These are phyloP conservation scores for Wallemia hederae DNA, from an alignment of 1,284 basidiomycete genomes.

Conservation along the genomic window DNA sequence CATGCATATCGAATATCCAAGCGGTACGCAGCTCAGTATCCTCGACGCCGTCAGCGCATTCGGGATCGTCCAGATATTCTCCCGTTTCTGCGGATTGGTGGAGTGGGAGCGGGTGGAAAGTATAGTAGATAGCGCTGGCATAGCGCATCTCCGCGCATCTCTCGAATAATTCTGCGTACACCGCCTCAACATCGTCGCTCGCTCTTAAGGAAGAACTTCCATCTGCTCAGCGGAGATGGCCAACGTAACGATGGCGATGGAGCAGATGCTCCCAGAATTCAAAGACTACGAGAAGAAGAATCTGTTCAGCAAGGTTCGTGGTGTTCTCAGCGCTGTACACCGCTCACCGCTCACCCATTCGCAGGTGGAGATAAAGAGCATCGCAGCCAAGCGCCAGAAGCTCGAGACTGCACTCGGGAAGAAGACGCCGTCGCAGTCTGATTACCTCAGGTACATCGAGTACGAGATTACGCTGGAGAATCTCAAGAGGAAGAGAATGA, in stretches of 20 bases:
- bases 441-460: neutral
- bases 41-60: conserved; percentile 68
- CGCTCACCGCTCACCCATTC: neutral
- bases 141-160: neutral
- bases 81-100: conserved; percentile 18
- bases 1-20: conserved; percentile 74
- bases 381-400: neutral
- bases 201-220: neutral
- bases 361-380: neutral
- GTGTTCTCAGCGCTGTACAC: neutral
- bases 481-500: neutral
- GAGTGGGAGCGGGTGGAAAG: neutral
- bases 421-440: neutral
- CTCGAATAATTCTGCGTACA: neutral
- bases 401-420: neutral
- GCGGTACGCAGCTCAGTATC: conserved; percentile 57
- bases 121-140: neutral
- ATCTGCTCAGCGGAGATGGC: neutral
- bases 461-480: neutral
- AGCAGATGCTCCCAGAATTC: neutral
- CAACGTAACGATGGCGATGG: neutral
- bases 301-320: neutral
- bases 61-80: conserved; percentile 86
- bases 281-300: neutral
- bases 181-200: neutral